phyloP scores from a whole-genome alignment of 257 asterid species.

The Capsicum chinense region DNA sequence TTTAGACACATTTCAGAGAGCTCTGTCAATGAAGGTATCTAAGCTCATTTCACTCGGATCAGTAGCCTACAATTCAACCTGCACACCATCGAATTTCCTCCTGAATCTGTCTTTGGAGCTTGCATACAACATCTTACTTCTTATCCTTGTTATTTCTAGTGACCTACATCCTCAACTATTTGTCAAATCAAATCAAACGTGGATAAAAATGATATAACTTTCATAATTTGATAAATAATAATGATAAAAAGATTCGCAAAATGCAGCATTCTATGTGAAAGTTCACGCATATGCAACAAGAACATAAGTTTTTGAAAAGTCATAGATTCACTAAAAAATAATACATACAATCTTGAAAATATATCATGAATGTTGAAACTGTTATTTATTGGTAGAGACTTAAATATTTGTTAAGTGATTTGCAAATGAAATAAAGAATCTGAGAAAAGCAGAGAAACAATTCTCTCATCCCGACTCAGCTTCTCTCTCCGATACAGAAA shows the following conservation, averaged over 20 bases:
- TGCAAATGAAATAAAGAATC: too few species aligned
- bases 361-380: too few species aligned
- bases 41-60: too few species aligned
- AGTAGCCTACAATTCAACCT: too few species aligned
- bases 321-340: not conserved
- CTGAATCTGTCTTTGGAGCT: conserved; percentile 52
- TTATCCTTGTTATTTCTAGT: conserved; percentile 62
- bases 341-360: not conserved
- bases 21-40: too few species aligned
- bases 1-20: too few species aligned
- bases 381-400: too few species aligned
- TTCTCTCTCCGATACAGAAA: too few species aligned
- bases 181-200: not conserved
- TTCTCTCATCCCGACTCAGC: too few species aligned
- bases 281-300: not conserved
- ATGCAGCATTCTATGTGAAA: not conserved
- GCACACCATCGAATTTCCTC: too few species aligned
- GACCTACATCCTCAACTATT: conserved; percentile 48
- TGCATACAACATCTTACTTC: conserved; percentile 79
- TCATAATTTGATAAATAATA: not conserved
- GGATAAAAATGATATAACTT: not conserved
- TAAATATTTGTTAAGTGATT: too few species aligned
- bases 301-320: not conserved
- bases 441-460: too few species aligned
- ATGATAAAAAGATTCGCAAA: not conserved